These are phyloP conservation scores for Trametes elegans DNA, from an alignment of 768 basidiomycete species.

Conservation along the genomic window DNA sequence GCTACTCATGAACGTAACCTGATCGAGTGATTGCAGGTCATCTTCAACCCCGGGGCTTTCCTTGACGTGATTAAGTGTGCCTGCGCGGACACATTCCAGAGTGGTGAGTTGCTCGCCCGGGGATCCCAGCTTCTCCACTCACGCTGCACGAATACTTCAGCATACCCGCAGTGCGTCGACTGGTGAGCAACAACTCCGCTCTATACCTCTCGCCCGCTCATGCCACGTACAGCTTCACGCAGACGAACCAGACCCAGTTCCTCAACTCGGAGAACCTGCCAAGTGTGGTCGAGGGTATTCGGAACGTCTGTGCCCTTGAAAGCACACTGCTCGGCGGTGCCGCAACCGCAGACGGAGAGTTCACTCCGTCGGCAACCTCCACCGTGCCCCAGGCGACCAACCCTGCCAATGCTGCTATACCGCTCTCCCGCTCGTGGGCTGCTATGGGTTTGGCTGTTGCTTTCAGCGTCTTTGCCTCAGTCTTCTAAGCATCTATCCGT, in stretches of 20 bases:
- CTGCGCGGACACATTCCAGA: slow-evolving; percentile 49
- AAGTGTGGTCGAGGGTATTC: slow-evolving; percentile 47
- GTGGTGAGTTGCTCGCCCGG: slow-evolving; percentile 13
- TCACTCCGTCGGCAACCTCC: slow-evolving; percentile 30
- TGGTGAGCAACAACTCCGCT: slow-evolving; percentile 51
- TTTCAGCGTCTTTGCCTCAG: background rate
- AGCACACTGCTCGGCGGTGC: slow-evolving; percentile 55
- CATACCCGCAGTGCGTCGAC: slow-evolving; percentile 65
- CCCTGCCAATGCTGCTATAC: slow-evolving; percentile 7
- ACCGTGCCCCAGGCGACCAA: slow-evolving; percentile 26
- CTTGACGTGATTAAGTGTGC: slow-evolving; percentile 62
- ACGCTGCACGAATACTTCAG: background rate
- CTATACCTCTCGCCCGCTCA: background rate
- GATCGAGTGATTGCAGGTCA: no score
- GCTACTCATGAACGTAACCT: no score
- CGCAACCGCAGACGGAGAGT: slow-evolving; percentile 41
- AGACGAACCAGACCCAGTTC: slow-evolving; percentile 55
- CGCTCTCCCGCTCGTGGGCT: background rate
- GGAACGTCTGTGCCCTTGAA: slow-evolving; percentile 48
- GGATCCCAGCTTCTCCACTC: background rate
- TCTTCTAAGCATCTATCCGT: background rate
- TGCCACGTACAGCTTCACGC: slow-evolving; percentile 42
- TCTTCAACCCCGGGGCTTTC: slow-evolving; percentile 64
- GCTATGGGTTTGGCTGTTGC: background rate
- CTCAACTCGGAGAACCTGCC: slow-evolving; percentile 48